Evolutionary conservation across 1,284 basidiomycete species (phyloP), one percentile per base, ranked within the genome.

Genomic region (Spongispora temasekensis): DNA sequence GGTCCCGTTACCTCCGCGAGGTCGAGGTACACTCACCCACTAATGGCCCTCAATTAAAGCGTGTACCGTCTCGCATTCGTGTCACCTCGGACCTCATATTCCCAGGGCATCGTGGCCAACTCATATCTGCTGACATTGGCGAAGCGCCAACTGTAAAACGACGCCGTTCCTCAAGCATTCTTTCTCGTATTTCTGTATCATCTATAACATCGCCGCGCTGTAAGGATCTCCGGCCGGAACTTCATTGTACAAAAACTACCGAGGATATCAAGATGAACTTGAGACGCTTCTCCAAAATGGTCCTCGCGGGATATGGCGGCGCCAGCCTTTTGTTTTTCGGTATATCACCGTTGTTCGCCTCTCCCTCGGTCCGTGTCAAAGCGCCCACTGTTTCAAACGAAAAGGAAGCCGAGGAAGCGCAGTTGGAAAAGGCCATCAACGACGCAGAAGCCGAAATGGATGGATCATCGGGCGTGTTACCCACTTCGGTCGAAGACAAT

Each of bases 241-340:
- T n/a, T n/a, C 71, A 76, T 23, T 71, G 65, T 37, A 71, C 70
- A 17, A 67, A 78, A 53, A 77, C 82, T 13, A 78, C 81, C 28
- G 72, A 77, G 2, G 85, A 89, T 56, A 78, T 91, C 56, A 90
- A 89, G 68, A 74, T 81, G 17, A 89, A 86, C 9, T 75, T 93
- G 15, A 83, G 90, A 31, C 82, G 91, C 19, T 79, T 91, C 37
- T 91, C 90, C 6, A 91, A 91, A 72, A 83, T 93, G 76, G 89
- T 90, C 1, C 77, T 93, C 5, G 90, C 88, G 0, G 90, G 90
- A 1, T 93, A 93, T 65, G 90, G 91, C 10, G 91, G 91, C 8
- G 87, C 90, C 2, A 88, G 85, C 55, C 78, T 93, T 17, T 74
- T 91, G 23, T 93, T 93, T 75, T 93, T 93, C 64, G 91, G 91